These are phyloP conservation scores for Spergularia bocconei DNA, from an alignment of 148 eudicot genomes.

Conservation along the genomic window DNA sequence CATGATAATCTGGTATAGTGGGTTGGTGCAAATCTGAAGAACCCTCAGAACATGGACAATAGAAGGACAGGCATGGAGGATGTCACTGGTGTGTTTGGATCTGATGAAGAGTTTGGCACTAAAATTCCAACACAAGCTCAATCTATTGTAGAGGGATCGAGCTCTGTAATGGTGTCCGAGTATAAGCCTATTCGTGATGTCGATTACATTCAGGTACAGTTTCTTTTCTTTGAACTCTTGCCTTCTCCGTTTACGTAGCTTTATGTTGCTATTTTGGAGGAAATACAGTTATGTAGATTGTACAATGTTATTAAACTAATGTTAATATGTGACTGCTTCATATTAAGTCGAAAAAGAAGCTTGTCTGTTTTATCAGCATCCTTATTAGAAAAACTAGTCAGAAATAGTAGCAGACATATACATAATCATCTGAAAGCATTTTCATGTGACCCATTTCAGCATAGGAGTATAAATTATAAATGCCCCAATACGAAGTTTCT, in stretches of 20 bases:
- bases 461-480: too few relatives aligned
- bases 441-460: too few relatives aligned
- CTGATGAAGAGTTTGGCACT: slow-evolving; percentile 68
- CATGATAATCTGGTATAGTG: slow-evolving; percentile 63
- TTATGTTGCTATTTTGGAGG: not conserved
- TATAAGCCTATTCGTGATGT: slow-evolving; percentile 74
- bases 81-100: slow-evolving; percentile 56
- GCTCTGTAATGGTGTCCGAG: slow-evolving; percentile 64
- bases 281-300: not conserved
- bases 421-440: too few relatives aligned
- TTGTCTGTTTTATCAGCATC: not conserved
- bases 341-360: not conserved
- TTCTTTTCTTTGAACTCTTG: not conserved
- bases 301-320: not conserved
- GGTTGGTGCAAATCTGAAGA: slow-evolving; percentile 60
- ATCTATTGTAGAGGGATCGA: slow-evolving; percentile 73
- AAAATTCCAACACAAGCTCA: slow-evolving; percentile 83
- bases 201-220: slow-evolving; percentile 85
- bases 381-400: too few relatives aligned
- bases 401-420: too few relatives aligned
- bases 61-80: slow-evolving; percentile 40
- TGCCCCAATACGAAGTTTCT: too few relatives aligned
- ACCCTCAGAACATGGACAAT: slow-evolving; percentile 37
- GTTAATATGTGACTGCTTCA: not conserved
- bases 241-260: not conserved